These are phyloP conservation scores for Myxozyma sirexii DNA, from an alignment of 805 yeast genomes.

Conservation along the genomic window DNA sequence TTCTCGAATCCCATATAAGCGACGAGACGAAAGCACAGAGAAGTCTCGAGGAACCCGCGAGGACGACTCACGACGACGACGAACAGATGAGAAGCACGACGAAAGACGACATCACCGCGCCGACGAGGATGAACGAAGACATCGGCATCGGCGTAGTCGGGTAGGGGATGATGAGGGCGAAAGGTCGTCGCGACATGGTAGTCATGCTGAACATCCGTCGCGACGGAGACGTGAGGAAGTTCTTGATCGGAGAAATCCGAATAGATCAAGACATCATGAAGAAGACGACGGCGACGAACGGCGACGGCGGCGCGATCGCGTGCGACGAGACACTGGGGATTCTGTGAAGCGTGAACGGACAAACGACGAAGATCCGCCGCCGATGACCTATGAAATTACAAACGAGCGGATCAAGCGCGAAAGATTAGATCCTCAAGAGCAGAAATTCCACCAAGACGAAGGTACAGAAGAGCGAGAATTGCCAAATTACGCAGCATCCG, in stretches of 20 bases:
- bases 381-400: constrained; percentile 12
- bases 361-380: not conserved
- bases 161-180: too few species aligned
- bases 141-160: not conserved
- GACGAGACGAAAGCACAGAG: too few species aligned
- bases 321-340: not conserved
- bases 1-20: too few species aligned
- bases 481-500: constrained; percentile 31
- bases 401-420: constrained; percentile 11
- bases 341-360: not conserved
- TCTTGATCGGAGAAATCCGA: not conserved
- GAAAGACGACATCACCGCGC: not conserved
- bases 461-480: constrained; percentile 15
- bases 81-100: not conserved
- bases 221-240: not conserved
- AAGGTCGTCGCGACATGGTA: not conserved
- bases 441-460: constrained; percentile 1
- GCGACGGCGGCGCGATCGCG: not conserved
- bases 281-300: not conserved
- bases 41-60: too few species aligned
- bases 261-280: not conserved
- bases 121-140: not conserved
- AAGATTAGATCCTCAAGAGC: not conserved
- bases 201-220: too few species aligned
- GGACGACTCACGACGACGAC: too few species aligned